Evolutionary conservation across 177 flowering plant species (phyloP).

Genomic region (Vitis hybrid): DNA sequence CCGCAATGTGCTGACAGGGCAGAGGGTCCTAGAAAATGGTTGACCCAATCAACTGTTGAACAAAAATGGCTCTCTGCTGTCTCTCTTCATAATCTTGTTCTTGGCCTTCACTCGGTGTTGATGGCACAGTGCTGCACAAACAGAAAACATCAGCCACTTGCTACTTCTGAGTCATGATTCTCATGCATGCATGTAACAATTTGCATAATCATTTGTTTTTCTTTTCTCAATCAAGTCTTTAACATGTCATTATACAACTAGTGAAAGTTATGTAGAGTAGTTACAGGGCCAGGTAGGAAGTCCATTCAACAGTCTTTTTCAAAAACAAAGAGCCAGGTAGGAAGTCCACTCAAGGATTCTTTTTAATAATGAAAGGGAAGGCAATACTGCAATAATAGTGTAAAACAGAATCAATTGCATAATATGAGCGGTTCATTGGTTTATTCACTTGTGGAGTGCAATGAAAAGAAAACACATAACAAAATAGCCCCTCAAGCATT

Average conservation of each 20-base stretch:
- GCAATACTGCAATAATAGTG: background rate
- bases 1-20: background rate
- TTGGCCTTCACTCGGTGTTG: conserved; percentile 22
- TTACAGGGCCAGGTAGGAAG: background rate
- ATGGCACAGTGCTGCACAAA: conserved; percentile 32
- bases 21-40: conserved; percentile 41
- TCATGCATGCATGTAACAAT: background rate
- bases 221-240: background rate
- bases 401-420: background rate
- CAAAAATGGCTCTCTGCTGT: conserved; percentile 47
- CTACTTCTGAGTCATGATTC: background rate
- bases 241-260: background rate
- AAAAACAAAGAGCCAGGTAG: no score
- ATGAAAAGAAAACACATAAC: background rate
- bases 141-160: background rate
- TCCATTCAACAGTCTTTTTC: background rate
- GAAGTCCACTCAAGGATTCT: no score
- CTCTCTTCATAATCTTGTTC: conserved; percentile 46
- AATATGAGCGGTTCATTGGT: background rate
- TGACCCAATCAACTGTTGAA: conserved; percentile 55
- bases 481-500: background rate
- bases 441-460: background rate
- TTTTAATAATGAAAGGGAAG: background rate
- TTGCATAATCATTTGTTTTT: background rate
- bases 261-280: background rate